Evolutionary conservation across 2,329 filamentous ascomycete species (phyloP), one percentile per base, ranked within the genome.

Genomic region (Colletotrichum sp.): DNA sequence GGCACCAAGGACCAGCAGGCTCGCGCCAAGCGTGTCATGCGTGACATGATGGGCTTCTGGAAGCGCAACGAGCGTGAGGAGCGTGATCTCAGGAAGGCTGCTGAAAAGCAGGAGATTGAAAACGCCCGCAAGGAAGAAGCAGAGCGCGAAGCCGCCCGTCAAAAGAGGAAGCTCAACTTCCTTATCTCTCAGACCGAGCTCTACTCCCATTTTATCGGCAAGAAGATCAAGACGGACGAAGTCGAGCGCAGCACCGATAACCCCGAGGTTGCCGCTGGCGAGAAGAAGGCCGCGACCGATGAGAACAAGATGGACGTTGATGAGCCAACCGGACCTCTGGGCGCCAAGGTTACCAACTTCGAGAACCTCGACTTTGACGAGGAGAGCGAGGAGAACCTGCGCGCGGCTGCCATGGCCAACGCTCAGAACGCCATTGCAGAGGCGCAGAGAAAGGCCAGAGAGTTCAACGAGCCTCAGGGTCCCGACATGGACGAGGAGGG

Each of bases 21-120:
- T 57, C 93, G 97, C 64, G 97, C 97, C 75, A 99, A 99, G 89
- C 94, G 97, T 79, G 96, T 96, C 75, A 99, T 99, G 97, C 93
- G 97, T 83, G 97, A 99, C 86, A 99, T 99, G 97, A 97, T 98
- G 91, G 93, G 95, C 74, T 99, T 99, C 90, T 99, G 97, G 97
- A 99, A 99, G 87, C 94, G 96, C 73, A 99, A 99, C 84, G 97
- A 99, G 85, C 94, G 96, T 69, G 97, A 99, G 83, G 97, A 99
- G 84, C 95, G 97, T 76, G 97, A 99, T 84, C 89, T 98, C 78
- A 93, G 97, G 80, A 98, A 98, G 87, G 93, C 96, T 68, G 97
- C 97, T 7, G 97, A 99, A 88, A 95, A 94, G 84, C 96, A 98
- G 84, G 97, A 99, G 86, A 91, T 99, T 64, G 97, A 99, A 84